Conservation (phyloP, 2,329 filamentous ascomycete species). For the Elsinoe australis region DNA sequence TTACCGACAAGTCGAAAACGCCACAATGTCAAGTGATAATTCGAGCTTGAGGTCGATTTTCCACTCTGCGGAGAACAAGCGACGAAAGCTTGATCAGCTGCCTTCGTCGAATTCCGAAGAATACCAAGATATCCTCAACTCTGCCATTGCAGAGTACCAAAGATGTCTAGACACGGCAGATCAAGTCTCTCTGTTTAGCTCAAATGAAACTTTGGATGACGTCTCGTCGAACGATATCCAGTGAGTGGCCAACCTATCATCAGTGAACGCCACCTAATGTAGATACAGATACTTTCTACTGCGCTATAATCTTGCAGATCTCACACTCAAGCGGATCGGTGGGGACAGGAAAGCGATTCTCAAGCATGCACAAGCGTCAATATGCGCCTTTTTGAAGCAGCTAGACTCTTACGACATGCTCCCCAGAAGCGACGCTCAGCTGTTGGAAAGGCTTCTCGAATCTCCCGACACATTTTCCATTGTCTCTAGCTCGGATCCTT, state of each 20-base stretch:
- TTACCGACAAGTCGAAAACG: neutral
- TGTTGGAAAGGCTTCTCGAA: constrained; percentile 67
- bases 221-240: constrained; percentile 75
- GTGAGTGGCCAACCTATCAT: constrained; percentile 36
- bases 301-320: constrained; percentile 70
- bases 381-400: constrained; percentile 69
- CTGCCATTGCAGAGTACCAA: constrained; percentile 63
- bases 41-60: constrained; percentile 51
- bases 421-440: constrained; percentile 53
- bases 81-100: constrained; percentile 53
- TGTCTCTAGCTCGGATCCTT: constrained; percentile 57
- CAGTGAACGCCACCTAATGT: neutral
- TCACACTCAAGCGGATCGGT: constrained; percentile 60
- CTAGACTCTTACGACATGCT: constrained; percentile 75
- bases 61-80: constrained; percentile 47
- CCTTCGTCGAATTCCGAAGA: constrained; percentile 56
- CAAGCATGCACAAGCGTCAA: constrained; percentile 56
- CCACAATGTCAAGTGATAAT: constrained; percentile 39
- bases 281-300: constrained; percentile 61
- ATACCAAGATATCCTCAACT: constrained; percentile 60
- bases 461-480: constrained; percentile 65
- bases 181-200: constrained; percentile 74
- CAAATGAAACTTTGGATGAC: constrained; percentile 85
- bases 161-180: constrained; percentile 62
- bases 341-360: constrained; percentile 58